Conservation (phyloP, 176 grass and related monocot genomes). For the Thalia dealbata region DNA sequence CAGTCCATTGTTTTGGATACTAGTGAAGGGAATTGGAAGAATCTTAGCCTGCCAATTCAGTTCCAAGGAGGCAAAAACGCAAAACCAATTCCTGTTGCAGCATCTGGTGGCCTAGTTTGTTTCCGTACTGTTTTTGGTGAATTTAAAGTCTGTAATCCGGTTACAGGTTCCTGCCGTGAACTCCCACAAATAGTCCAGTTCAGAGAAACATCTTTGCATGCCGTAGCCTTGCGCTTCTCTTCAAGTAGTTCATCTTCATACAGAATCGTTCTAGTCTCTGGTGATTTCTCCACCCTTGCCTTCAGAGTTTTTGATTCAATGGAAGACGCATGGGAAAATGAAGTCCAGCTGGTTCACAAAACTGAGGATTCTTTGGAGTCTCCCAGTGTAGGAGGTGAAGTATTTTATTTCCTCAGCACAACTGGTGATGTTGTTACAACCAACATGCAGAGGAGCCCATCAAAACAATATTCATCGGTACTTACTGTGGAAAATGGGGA, state of each 20-base stretch:
- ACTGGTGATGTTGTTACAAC: conserved; percentile 59
- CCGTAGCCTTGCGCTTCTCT: conserved; percentile 51
- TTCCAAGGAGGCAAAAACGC: not conserved
- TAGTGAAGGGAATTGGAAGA: conserved; percentile 19
- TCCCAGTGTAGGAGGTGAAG: conserved; percentile 19
- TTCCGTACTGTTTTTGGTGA: conserved; percentile 31
- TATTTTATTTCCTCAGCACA: conserved; percentile 71
- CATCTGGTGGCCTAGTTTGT: conserved; percentile 45
- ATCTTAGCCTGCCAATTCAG: conserved; percentile 4
- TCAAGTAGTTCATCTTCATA: conserved; percentile 24
- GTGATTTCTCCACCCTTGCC: conserved; percentile 48
- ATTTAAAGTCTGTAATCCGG: conserved; percentile 58
- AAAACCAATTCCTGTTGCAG: conserved; percentile 45
- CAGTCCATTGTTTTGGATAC: conserved; percentile 22
- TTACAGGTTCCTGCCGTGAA: conserved; percentile 45
- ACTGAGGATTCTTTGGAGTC: conserved; percentile 4
- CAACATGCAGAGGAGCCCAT: conserved; percentile 50
- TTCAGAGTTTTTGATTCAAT: conserved; percentile 39
- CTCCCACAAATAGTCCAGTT: conserved; percentile 29
- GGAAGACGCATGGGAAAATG: conserved; percentile 30
- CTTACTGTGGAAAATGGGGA: conserved; percentile 22
- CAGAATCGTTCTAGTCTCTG: conserved; percentile 44
- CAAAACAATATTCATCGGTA: conserved; percentile 52
- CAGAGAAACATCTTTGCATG: conserved; percentile 24
- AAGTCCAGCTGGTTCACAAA: conserved; percentile 30